phyloP scores from a whole-genome alignment of 768 basidiomycete species.

The Bullera alba region DNA sequence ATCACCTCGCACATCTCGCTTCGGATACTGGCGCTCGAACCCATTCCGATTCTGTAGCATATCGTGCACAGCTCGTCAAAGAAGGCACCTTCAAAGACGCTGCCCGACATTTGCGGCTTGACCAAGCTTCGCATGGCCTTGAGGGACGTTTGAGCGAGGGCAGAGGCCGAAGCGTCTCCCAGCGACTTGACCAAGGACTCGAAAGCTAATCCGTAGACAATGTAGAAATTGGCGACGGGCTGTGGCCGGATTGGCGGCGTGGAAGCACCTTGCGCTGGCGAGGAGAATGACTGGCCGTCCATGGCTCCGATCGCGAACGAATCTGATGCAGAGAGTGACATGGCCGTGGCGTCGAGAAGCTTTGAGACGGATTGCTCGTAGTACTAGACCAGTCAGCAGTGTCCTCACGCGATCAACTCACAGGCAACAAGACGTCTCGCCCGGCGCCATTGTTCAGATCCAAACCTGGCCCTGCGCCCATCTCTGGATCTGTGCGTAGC shows the following conservation, averaged over 20 bases:
- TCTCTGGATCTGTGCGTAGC: slow-evolving; percentile 78
- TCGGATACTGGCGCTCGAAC: slow-evolving; percentile 67
- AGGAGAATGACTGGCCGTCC: slow-evolving; percentile 51
- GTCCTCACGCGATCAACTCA: slow-evolving; percentile 49
- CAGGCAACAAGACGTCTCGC: slow-evolving; percentile 82
- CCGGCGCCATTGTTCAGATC: slow-evolving; percentile 46
- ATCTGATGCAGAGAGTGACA: slow-evolving; percentile 65
- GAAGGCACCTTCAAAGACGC: slow-evolving; percentile 68
- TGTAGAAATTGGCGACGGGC: slow-evolving; percentile 63
- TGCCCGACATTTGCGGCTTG: slow-evolving; percentile 70
- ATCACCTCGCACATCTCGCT: slow-evolving; percentile 66
- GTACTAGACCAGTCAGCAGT: slow-evolving; percentile 55
- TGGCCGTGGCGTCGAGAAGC: slow-evolving; percentile 77
- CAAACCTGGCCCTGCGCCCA: slow-evolving; percentile 62
- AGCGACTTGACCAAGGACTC: slow-evolving; percentile 58
- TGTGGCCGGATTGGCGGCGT: slow-evolving; percentile 12
- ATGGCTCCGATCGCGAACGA: slow-evolving; percentile 68
- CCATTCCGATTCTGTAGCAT: slow-evolving; percentile 83
- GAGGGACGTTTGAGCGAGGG: slow-evolving; percentile 54
- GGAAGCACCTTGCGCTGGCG: slow-evolving; percentile 9
- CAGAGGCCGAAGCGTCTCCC: slow-evolving; percentile 24
- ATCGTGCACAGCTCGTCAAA: slow-evolving; percentile 86
- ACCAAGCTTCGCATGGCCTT: slow-evolving; percentile 75
- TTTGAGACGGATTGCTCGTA: slow-evolving; percentile 74
- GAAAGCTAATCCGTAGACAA: slow-evolving; percentile 87